Base-by-base conservation (phyloP, 331 rosid species). In the Dryas integrifolia region DNA sequence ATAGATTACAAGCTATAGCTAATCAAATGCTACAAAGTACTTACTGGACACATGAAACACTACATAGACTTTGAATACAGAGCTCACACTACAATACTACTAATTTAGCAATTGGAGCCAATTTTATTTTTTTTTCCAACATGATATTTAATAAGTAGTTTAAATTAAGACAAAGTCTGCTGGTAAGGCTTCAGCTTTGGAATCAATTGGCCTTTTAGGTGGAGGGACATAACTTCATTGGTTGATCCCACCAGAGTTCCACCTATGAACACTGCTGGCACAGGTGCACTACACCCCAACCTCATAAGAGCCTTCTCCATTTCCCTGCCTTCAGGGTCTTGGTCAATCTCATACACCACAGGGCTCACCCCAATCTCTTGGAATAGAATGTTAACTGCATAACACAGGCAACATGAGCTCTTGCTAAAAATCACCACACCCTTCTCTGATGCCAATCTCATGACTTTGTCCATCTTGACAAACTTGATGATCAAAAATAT, bases 401-500 rank as follows among this genome's bases (percentile, higher is more conserved):
- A 90, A 72, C 92, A 83, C 52, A 95, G 83, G 72, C 99, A 95
- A 76, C 99, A 95, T 9, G 99, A 92, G 77, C 89, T 95, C 85
- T 95, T 95, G 80, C 89, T 85, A 88, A 95, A 95, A 13, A 95
- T 92, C 84, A 95, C 97, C 80, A 95, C 92, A n/a, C 92, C 97
- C 48, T 86, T 84, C 71, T 88, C 99, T 9, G 90, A 70, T 16
- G 88, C 87, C 88, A 95, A 77, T 80, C 92, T 82, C 81, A 4
- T 74, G 83, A 95, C 96, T 85, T 88, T 95, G 35, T 95, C 99
- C 99, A 92, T 93, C 86, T 61, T 67, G 72, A 77, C 70, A 18
- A 41, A 49, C 58, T 61, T 72, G 79, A 72, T 71, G 79, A 24
- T 66, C 74, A 66, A 55, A 66, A 67, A 47, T 68, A 35, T 67